Conservation (phyloP, 441 rosid species). For the Monsonia emarginata region DNA sequence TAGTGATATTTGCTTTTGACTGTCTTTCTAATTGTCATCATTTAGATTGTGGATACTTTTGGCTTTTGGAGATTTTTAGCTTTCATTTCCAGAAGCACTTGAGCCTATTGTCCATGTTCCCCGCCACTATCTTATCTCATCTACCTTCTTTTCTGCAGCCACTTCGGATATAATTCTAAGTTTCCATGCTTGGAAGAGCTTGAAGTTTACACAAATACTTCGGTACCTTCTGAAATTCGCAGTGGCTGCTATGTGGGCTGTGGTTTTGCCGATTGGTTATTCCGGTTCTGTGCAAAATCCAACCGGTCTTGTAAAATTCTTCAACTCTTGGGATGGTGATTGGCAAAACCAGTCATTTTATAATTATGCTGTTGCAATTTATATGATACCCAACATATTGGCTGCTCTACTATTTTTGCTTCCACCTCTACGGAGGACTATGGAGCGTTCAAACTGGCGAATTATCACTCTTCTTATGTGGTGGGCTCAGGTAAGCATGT, state of each 20-base stretch:
- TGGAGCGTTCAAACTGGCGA: slow-evolving; percentile 82
- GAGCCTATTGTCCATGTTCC: slow-evolving; percentile 10
- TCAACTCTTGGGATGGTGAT: slow-evolving; percentile 52
- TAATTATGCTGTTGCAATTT: slow-evolving; percentile 67
- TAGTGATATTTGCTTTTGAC: slow-evolving; percentile 13
- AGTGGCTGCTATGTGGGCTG: slow-evolving; percentile 79
- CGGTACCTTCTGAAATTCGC: slow-evolving; percentile 71
- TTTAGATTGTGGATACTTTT: slow-evolving; percentile 5
- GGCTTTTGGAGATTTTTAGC: slow-evolving; percentile 7
- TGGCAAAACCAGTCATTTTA: slow-evolving; percentile 64
- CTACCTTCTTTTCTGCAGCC: slow-evolving; percentile 41
- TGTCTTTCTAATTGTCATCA: not conserved
- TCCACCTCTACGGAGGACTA: slow-evolving; percentile 65
- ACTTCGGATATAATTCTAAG: slow-evolving; percentile 75
- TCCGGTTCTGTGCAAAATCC: slow-evolving; percentile 67
- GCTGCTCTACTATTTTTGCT: slow-evolving; percentile 65
- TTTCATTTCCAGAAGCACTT: slow-evolving; percentile 8
- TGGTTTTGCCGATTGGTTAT: slow-evolving; percentile 70
- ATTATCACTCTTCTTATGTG: slow-evolving; percentile 74
- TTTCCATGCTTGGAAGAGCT: slow-evolving; percentile 80
- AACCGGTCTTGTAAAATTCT: slow-evolving; percentile 56
- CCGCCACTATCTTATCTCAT: slow-evolving; percentile 9
- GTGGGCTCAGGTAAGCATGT: slow-evolving; percentile 94
- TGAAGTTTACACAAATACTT: slow-evolving; percentile 64
- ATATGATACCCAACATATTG: slow-evolving; percentile 67